These are phyloP conservation scores for Puccinellia tenuiflora DNA, from an alignment of 176 grass and related monocot genomes.

Conservation along the genomic window DNA sequence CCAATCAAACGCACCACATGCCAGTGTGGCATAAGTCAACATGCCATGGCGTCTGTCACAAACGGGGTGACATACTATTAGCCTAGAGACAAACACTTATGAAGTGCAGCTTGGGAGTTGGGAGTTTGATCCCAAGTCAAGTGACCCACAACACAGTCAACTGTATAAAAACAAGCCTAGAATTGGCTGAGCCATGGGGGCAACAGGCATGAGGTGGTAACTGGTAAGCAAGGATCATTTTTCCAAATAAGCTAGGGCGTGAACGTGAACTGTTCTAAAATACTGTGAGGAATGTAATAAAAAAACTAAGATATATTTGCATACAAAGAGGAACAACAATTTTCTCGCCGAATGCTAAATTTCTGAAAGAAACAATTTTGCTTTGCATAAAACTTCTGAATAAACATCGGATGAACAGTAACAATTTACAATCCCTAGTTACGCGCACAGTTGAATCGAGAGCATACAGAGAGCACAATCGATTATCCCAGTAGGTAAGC, in stretches of 20 bases:
- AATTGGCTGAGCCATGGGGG: background rate
- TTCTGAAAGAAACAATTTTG: background rate
- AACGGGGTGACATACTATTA: background rate
- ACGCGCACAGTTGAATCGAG: background rate
- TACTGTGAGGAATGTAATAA: background rate
- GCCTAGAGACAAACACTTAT: background rate
- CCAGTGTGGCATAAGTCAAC: background rate
- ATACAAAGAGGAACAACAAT: background rate
- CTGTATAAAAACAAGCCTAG: background rate
- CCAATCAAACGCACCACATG: background rate
- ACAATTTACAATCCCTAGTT: background rate
- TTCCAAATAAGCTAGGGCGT: background rate
- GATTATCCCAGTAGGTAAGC: background rate
- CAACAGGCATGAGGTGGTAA: background rate
- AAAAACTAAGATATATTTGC: background rate
- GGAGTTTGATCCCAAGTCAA: background rate
- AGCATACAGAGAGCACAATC: background rate
- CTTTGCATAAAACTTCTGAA: background rate
- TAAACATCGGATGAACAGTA: background rate
- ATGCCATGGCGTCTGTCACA: background rate
- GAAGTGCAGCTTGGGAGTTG: background rate
- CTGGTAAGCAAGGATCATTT: background rate
- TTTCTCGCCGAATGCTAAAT: background rate
- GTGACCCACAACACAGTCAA: background rate
- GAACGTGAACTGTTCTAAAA: background rate